A percentile compares a stretch with the other conserved stretches of the same genome.
Conservation (phyloP, 2,329 filamentous ascomycete species). For the Alternaria arborescens region DNA sequence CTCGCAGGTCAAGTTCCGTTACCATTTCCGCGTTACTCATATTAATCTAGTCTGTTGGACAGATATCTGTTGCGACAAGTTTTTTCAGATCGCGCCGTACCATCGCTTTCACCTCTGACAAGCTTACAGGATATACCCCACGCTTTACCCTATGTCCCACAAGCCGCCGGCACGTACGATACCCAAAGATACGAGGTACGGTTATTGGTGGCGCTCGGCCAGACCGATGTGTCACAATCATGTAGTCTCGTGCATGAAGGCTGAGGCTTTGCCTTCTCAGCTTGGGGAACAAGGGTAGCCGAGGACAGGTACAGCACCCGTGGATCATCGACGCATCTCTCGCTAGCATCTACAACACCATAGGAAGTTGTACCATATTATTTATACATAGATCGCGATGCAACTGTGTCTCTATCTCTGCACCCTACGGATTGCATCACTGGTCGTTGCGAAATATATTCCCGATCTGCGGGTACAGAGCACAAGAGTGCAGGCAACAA, state of each 20-base stretch:
- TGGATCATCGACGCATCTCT: background rate
- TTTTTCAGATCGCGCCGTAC: background rate
- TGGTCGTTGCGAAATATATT: background rate
- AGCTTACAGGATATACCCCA: background rate
- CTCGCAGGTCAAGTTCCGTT: background rate
- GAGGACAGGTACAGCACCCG: background rate
- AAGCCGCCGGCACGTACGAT: background rate
- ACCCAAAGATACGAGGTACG: background rate
- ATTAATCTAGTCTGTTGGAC: background rate
- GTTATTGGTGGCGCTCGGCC: conserved; percentile 16
- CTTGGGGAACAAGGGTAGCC: background rate
- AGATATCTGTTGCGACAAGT: background rate
- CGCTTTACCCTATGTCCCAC: background rate
- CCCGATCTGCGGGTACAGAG: background rate
- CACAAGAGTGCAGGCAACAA: background rate
- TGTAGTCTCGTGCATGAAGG: background rate
- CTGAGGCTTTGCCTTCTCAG: background rate
- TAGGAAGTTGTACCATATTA: background rate
- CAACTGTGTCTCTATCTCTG: background rate
- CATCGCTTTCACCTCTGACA: background rate
- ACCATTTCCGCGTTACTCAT: background rate
- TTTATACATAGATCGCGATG: background rate
- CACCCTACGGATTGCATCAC: background rate
- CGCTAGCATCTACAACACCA: background rate
- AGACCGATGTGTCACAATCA: conserved; percentile 5